Percentiles rank a stretch among this genome's conserved stretches.
These are phyloP conservation scores for Naumovozyma castellii DNA, from an alignment of 805 yeast species.

Conservation along the genomic window DNA sequence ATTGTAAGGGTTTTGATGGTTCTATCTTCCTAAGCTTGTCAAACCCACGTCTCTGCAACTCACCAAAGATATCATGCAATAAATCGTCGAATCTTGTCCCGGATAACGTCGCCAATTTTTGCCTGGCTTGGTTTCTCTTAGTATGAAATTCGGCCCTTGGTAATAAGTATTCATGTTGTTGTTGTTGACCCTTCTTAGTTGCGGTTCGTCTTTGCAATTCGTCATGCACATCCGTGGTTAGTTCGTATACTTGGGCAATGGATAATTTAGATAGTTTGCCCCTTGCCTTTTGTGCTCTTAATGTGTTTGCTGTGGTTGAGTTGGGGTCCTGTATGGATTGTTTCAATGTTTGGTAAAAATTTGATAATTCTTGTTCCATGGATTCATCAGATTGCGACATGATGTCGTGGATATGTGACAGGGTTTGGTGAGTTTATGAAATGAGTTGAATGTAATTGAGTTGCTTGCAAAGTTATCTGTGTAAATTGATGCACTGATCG, in stretches of 20 bases:
- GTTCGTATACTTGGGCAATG: slow-evolving; percentile 72
- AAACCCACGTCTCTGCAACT: slow-evolving; percentile 68
- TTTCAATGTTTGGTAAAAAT: background rate
- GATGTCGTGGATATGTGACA: background rate
- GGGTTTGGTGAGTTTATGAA: too few species aligned
- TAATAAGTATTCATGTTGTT: slow-evolving; percentile 48
- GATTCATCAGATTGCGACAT: background rate
- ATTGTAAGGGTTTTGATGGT: slow-evolving; percentile 29
- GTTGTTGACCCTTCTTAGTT: slow-evolving; percentile 2
- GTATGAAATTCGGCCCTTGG: slow-evolving; percentile 77
- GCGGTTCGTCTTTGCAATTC: slow-evolving; percentile 72
- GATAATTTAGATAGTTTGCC: slow-evolving; percentile 77
- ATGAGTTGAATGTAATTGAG: too few species aligned
- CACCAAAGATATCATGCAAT: slow-evolving; percentile 79
- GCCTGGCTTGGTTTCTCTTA: slow-evolving; percentile 90
- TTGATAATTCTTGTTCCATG: background rate
- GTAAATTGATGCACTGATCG: too few species aligned
- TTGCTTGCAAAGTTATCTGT: too few species aligned
- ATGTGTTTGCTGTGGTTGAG: too few species aligned
- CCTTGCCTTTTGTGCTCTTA: slow-evolving; percentile 69
- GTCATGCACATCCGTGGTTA: slow-evolving; percentile 90
- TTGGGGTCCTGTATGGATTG: background rate
- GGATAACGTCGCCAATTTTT: slow-evolving; percentile 78
- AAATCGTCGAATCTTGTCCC: slow-evolving; percentile 77
- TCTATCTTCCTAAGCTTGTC: slow-evolving; percentile 21